phyloP scores from a whole-genome alignment of 78 protist species.

The Bigelowiella natans region DNA sequence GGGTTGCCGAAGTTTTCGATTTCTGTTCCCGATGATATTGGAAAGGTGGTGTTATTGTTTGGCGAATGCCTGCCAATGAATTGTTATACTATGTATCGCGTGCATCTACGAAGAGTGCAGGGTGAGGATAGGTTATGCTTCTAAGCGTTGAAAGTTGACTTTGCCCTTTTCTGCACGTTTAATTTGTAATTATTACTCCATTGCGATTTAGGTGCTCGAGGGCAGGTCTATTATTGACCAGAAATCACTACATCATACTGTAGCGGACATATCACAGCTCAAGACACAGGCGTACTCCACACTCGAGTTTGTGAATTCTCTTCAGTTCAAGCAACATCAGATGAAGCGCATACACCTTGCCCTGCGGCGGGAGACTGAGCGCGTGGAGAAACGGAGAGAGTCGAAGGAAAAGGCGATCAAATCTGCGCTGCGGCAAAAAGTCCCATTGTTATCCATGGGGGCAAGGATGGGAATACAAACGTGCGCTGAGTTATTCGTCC shows the following conservation, averaged over 20 bases:
- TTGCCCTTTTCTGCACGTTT: too few relatives aligned
- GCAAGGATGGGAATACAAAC: not conserved
- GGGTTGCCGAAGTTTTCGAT: not conserved
- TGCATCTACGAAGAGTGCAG: too few relatives aligned
- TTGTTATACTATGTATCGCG: too few relatives aligned
- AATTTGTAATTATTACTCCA: too few relatives aligned
- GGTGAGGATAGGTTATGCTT: too few relatives aligned
- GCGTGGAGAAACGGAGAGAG: not conserved
- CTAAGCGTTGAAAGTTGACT: too few relatives aligned
- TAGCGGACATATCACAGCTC: not conserved
- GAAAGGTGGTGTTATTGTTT: too few relatives aligned
- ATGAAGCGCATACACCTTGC: not conserved
- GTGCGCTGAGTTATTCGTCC: not conserved
- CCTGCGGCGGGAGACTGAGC: not conserved
- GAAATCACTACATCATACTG: not conserved
- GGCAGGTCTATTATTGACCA: not conserved
- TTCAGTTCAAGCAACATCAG: not conserved
- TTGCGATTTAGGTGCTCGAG: not conserved
- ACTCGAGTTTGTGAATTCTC: not conserved
- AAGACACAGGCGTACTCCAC: not conserved
- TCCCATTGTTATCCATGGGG: not conserved
- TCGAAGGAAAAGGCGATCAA: not conserved
- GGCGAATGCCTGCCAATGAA: too few relatives aligned
- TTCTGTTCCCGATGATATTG: not conserved
- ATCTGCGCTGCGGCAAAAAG: not conserved